These are phyloP conservation scores for Spatholobus suberectus DNA, from an alignment of 306 rosid species.

Conservation along the genomic window DNA sequence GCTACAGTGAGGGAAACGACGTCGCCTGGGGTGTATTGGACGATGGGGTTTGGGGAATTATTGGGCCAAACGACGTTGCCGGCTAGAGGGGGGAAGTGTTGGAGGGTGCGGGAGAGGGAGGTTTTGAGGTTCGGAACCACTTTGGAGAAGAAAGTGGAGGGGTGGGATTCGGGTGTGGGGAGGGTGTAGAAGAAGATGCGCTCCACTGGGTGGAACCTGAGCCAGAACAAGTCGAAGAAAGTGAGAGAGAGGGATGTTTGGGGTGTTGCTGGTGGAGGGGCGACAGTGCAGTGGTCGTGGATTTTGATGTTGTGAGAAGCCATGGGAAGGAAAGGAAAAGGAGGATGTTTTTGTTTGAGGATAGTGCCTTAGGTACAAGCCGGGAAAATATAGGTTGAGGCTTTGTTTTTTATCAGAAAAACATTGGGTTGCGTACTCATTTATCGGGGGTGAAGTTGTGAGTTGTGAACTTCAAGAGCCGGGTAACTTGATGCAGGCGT, in stretches of 20 bases:
- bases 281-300: background rate
- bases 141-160: slow-evolving; percentile 25
- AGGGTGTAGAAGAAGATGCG: slow-evolving; percentile 56
- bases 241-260: slow-evolving; percentile 43
- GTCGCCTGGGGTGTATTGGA: slow-evolving; percentile 49
- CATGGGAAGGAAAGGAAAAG: background rate
- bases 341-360: background rate
- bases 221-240: slow-evolving; percentile 54
- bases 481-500: too few relatives aligned
- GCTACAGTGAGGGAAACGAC: slow-evolving; percentile 54
- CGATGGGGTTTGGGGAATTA: slow-evolving; percentile 45
- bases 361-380: too few relatives aligned
- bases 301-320: slow-evolving; percentile 35
- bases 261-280: slow-evolving; percentile 28
- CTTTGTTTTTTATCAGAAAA: too few relatives aligned
- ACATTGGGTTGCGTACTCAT: too few relatives aligned
- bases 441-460: too few relatives aligned
- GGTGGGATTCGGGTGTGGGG: slow-evolving; percentile 19
- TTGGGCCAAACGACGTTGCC: slow-evolving; percentile 59
- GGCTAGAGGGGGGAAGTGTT: slow-evolving; percentile 56
- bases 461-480: too few relatives aligned
- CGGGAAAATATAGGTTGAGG: too few relatives aligned
- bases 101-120: slow-evolving; percentile 68
- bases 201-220: slow-evolving; percentile 53
- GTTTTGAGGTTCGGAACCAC: slow-evolving; percentile 56